Evolutionary conservation across 768 basidiomycete genomes (phyloP).

Genomic region (Pluteus cervinus): DNA sequence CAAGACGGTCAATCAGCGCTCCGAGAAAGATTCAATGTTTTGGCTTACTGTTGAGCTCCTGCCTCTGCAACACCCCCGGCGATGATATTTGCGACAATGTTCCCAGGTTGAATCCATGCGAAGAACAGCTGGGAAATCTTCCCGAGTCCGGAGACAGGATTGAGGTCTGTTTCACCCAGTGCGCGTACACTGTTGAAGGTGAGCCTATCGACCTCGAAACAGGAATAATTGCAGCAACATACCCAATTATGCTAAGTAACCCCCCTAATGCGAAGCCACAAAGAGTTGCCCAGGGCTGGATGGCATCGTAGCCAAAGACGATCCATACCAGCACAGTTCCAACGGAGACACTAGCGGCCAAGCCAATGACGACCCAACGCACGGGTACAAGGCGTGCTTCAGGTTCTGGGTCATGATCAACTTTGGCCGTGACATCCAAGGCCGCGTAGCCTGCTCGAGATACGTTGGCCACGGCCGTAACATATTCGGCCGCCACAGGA

Average conservation of each 20-base stretch:
- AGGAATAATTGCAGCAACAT: slow-evolving; percentile 17
- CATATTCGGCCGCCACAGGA: slow-evolving; percentile 62
- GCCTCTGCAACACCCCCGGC: slow-evolving; percentile 96
- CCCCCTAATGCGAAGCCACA: slow-evolving; percentile 80
- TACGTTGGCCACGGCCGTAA: too few relatives aligned
- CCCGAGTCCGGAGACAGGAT: slow-evolving; percentile 88
- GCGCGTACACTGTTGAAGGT: slow-evolving; percentile 68
- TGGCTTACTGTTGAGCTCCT: slow-evolving; percentile 79
- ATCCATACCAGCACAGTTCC: slow-evolving; percentile 83
- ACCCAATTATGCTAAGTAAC: slow-evolving; percentile 86
- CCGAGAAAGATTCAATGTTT: neutral
- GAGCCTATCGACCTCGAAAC: slow-evolving; percentile 10
- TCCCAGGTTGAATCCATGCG: slow-evolving; percentile 90
- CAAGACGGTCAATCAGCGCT: slow-evolving; percentile 3
- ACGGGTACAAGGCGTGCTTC: slow-evolving; percentile 76
- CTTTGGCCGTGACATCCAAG: slow-evolving; percentile 20
- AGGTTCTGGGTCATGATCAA: slow-evolving; percentile 68
- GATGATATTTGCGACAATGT: slow-evolving; percentile 96
- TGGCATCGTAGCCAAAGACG: slow-evolving; percentile 87
- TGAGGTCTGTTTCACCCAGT: slow-evolving; percentile 92
- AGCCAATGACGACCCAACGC: slow-evolving; percentile 70
- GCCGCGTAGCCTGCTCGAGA: too few relatives aligned
- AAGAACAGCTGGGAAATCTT: slow-evolving; percentile 95
- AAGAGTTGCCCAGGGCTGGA: slow-evolving; percentile 92
- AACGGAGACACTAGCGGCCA: slow-evolving; percentile 50